Evolutionary conservation across 108 stramenopile genomes (phyloP), one percentile per base, ranked within the genome.

Genomic region (Pseudonitzschia delicatissima): DNA sequence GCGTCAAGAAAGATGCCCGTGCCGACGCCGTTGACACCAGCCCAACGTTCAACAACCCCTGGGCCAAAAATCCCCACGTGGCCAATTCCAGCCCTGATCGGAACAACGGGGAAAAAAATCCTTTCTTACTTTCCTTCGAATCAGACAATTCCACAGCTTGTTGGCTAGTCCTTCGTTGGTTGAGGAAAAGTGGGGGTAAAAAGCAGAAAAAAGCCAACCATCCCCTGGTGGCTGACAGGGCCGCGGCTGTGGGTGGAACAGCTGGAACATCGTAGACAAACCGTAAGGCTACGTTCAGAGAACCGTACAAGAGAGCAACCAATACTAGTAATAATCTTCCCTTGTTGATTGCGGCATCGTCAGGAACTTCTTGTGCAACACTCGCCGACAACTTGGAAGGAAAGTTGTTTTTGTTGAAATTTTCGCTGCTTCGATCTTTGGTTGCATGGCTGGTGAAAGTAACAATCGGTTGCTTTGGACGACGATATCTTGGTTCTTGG

Each of bases 1-100:
- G 86, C 34, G 86, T 87, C 27, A 87, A 74, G 58, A 87, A 87
- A 48, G 81, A 53, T 21, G 86, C 86, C 32, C 86, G 60, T 9
- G 82, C 83, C 32, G 83, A 81, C 5, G 71, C 63, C 49, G 73
- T 82, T 18, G 55, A 57, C 35, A 84, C 62, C 8, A 87, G 62
- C 3, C 86, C 86, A 1, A 83, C 73, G 68, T 69, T 87, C 36
- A 84, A 42, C 35, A 87, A 68, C 21, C 81, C 82, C 71, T 86
- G 82, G 1, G 86, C 83, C 35, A 81, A 78, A 60, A 77, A 82
- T 58, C 83, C 83, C 80, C 80, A 86, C 45, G 83, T 58, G 1
- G 80, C 85, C 67, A 86, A 66, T 59, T 86, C 85, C 2, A 81
- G 33, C n/a, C 81, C 85, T 18, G 72, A 74, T 45, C 49, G 28